A percentile compares a stretch with the other conserved stretches of the same genome.
Evolutionary conservation across 352 stramenopile genomes (phyloP).

Genomic region (Lagenidium sp.): DNA sequence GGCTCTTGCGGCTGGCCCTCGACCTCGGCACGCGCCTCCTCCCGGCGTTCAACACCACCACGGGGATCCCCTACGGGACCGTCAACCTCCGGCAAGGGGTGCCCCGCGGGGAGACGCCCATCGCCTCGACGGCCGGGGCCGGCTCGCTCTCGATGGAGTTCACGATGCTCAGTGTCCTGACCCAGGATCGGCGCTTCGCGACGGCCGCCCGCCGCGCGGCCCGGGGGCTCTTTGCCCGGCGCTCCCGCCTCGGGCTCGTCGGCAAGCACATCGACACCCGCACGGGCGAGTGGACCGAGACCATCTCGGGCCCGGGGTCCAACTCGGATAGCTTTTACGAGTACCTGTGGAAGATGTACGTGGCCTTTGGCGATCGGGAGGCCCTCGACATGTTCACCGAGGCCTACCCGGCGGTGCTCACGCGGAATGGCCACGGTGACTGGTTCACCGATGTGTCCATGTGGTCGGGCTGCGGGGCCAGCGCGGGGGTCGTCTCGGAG

Average conservation of each 20-base stretch:
- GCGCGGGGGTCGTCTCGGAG: slow-evolving; percentile 52
- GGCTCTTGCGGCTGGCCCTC: slow-evolving; percentile 89
- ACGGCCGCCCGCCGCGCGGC: slow-evolving; percentile 51
- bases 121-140: slow-evolving; percentile 94
- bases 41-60: slow-evolving; percentile 94
- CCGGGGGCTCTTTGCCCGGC: slow-evolving; percentile 64
- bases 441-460: slow-evolving; percentile 84
- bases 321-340: slow-evolving; percentile 99
- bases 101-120: slow-evolving; percentile 89
- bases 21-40: slow-evolving; percentile 95
- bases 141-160: slow-evolving; percentile 97
- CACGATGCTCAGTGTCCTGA: slow-evolving; percentile 89
- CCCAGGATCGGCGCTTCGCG: slow-evolving; percentile 57
- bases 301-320: slow-evolving; percentile 69
- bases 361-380: slow-evolving; percentile 90
- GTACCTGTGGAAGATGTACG: slow-evolving; percentile 96
- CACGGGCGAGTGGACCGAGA: slow-evolving; percentile 81
- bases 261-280: slow-evolving; percentile 95
- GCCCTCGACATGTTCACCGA: slow-evolving; percentile 88
- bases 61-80: slow-evolving; percentile 95
- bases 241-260: slow-evolving; percentile 81
- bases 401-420: slow-evolving; percentile 57
- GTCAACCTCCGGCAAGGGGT: slow-evolving; percentile 92
- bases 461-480: slow-evolving; percentile 50
- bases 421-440: slow-evolving; percentile 71